Percentiles rank a stretch among this genome's conserved stretches.
phyloP scores from a whole-genome alignment of 2,329 filamentous ascomycete species.

The Mycosphaerella sp. region DNA sequence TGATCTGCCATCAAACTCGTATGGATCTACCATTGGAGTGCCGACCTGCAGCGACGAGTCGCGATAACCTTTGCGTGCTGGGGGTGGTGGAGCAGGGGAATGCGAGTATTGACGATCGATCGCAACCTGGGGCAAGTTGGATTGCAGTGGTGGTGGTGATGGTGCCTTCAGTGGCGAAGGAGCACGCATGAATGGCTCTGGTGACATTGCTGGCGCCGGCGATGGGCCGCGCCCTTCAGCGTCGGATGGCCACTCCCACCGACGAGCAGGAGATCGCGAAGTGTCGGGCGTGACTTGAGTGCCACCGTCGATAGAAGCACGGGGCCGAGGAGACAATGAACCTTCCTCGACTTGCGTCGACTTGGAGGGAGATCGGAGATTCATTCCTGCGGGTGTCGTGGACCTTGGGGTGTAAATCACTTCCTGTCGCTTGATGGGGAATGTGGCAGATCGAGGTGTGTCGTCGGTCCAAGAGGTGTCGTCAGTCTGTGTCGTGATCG shows the following conservation, averaged over 20 bases:
- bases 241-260: conserved; percentile 8
- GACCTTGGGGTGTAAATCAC: conserved; percentile 13
- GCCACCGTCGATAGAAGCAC: conserved; percentile 9
- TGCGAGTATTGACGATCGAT: background rate
- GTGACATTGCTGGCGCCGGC: background rate
- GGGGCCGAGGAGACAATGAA: conserved; percentile 8
- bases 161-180: background rate
- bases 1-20: conserved; percentile 6
- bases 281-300: conserved; percentile 2
- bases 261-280: conserved; percentile 2
- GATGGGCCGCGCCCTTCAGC: conserved; percentile 1
- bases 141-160: conserved; percentile 3
- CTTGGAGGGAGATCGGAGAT: conserved; percentile 12
- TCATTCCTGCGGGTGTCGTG: conserved; percentile 1
- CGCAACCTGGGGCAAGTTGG: conserved; percentile 3
- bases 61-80: conserved; percentile 4
- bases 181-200: conserved; percentile 4
- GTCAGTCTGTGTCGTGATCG: conserved; percentile 13
- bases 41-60: conserved; percentile 7
- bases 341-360: conserved; percentile 11
- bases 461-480: conserved; percentile 7
- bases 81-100: background rate
- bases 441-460: conserved; percentile 1
- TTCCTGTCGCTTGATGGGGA: conserved; percentile 10
- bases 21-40: conserved; percentile 5